Conservation (phyloP, 2,329 filamentous ascomycete genomes). For the Aureobasidium sp. region DNA sequence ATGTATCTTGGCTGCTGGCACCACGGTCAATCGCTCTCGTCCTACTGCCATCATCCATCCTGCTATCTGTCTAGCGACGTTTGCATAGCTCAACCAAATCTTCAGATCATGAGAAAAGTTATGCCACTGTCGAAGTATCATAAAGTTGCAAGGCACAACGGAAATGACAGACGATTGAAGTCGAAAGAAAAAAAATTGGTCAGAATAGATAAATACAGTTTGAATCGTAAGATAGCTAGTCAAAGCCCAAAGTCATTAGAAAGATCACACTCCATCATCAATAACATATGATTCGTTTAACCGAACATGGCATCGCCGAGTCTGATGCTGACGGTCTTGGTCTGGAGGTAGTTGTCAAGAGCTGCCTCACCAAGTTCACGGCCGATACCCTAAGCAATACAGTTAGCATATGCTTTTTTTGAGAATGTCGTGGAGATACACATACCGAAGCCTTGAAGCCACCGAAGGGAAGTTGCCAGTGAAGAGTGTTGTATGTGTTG, state of each 20-base stretch:
- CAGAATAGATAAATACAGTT: slow-evolving; percentile 12
- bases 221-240: slow-evolving; percentile 10
- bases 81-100: too few species aligned
- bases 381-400: slow-evolving; percentile 33
- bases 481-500: slow-evolving; percentile 66
- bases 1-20: too few species aligned
- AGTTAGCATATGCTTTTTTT: neutral
- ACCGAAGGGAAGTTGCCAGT: slow-evolving; percentile 55
- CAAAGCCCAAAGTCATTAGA: neutral
- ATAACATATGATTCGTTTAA: slow-evolving; percentile 27
- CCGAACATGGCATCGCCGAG: slow-evolving; percentile 45
- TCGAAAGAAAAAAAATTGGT: neutral
- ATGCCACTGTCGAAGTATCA: too few species aligned
- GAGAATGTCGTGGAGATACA: slow-evolving; percentile 21
- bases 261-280: neutral
- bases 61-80: too few species aligned
- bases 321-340: slow-evolving; percentile 38
- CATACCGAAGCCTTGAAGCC: slow-evolving; percentile 37
- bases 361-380: slow-evolving; percentile 45
- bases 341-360: slow-evolving; percentile 39
- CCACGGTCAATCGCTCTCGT: too few species aligned
- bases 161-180: too few species aligned
- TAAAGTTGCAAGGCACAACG: too few species aligned
- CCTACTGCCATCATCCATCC: too few species aligned
- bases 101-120: too few species aligned